Evolutionary conservation across 2,329 filamentous ascomycete species (phyloP).

Genomic region (Pseudophaeomoniella oleicola): DNA sequence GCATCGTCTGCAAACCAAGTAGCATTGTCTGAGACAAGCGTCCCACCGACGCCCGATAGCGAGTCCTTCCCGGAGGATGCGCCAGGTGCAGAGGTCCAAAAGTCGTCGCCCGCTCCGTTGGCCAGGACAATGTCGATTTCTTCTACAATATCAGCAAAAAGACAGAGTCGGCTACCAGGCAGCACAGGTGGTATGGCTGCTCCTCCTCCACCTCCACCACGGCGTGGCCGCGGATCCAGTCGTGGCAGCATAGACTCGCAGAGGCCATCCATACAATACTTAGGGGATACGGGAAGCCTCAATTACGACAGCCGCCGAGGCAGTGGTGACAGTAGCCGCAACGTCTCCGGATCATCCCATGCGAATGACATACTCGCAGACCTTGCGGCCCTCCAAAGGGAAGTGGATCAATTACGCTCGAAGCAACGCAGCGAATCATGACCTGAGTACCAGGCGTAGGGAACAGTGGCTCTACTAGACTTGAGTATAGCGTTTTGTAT

Average conservation of each 20-base stretch:
- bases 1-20: neutral
- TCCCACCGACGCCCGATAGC: neutral
- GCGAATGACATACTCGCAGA: slow-evolving; percentile 55
- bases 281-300: neutral
- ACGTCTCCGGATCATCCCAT: slow-evolving; percentile 15
- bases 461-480: no score
- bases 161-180: neutral
- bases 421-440: slow-evolving; percentile 1
- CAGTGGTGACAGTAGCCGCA: slow-evolving; percentile 4
- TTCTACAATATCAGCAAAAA: neutral
- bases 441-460: no score
- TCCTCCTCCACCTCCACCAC: slow-evolving; percentile 31
- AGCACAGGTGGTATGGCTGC: slow-evolving; percentile 6
- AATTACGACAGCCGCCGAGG: neutral
- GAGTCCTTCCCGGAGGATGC: neutral
- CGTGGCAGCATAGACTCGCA: slow-evolving; percentile 20
- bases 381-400: slow-evolving; percentile 54
- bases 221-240: slow-evolving; percentile 27
- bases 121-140: neutral
- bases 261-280: slow-evolving; percentile 4
- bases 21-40: neutral
- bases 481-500: no score
- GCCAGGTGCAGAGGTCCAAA: neutral
- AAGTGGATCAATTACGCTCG: slow-evolving; percentile 47
- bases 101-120: neutral